These are phyloP conservation scores for Leccinellum albellum DNA, from an alignment of 768 basidiomycete genomes.

Conservation along the genomic window DNA sequence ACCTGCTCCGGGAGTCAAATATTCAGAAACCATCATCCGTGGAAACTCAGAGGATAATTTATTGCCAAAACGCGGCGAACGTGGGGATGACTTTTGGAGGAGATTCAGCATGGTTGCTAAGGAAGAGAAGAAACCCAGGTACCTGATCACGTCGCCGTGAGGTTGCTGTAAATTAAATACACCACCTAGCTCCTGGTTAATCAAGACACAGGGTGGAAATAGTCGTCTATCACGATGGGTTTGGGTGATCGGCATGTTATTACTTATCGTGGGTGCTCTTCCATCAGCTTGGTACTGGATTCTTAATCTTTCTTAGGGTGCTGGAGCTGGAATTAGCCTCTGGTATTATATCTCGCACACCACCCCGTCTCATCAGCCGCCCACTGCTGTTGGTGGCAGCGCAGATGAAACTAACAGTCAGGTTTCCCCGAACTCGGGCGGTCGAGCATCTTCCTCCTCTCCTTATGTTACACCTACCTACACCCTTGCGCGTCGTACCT, in stretches of 20 bases:
- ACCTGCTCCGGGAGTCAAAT: constrained; percentile 43
- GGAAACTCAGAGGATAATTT: constrained; percentile 65
- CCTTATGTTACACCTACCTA: constrained; percentile 57
- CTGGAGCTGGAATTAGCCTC: constrained; percentile 54
- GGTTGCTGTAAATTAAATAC: neutral
- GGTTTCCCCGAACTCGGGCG: constrained; percentile 11
- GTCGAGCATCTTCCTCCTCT: constrained; percentile 21
- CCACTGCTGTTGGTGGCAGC: constrained; percentile 63
- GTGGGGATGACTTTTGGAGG: constrained; percentile 83
- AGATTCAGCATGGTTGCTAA: constrained; percentile 82
- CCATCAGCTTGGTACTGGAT: neutral
- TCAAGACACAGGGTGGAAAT: constrained; percentile 53
- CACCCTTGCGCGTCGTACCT: constrained; percentile 46
- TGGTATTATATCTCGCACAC: constrained; percentile 59
- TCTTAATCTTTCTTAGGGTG: constrained; percentile 31
- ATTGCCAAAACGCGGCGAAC: constrained; percentile 64
- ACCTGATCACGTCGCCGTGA: neutral
- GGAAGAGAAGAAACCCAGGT: constrained; percentile 58
- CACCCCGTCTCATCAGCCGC: constrained; percentile 44
- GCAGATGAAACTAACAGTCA: constrained; percentile 38
- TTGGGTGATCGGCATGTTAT: constrained; percentile 59
- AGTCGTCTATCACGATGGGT: constrained; percentile 62
- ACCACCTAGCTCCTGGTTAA: constrained; percentile 58
- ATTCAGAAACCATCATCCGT: constrained; percentile 58
- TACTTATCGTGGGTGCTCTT: constrained; percentile 46